Evolutionary conservation across 306 rosid genomes (phyloP), one percentile per base, ranked within the genome.

Genomic region (Acacia crassicarpa): DNA sequence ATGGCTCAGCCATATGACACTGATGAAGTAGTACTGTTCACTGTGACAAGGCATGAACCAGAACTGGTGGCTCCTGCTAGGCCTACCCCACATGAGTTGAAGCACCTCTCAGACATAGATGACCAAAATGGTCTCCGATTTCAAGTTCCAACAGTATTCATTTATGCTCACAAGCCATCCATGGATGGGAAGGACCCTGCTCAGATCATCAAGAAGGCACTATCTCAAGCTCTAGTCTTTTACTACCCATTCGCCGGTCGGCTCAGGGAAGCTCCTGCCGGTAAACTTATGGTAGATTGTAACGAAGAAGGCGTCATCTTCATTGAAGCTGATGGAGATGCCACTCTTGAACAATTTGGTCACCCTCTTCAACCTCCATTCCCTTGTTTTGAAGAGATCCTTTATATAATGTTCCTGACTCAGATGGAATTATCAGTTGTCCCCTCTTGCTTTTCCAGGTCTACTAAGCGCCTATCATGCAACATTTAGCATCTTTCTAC

Each of bases 261-360:
- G 78, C 25, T 83, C 53, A 48, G 79, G 69, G 49, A 53, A 89
- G 90, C 65, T 91, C 87, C 56, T 72, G 44, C 40, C 86, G 82
- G 1, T 73, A 84, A 54, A 88, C 85, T 58, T 8, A 22, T 22
- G 30, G 32, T 58, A 58, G 65, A 58, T 58, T 58, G 65, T 22
- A 58, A 58, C 9, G 65, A n/a, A 22, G 65, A 58, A 58, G 65
- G 65, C 0, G 65, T 58, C 30, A 58, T 58, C 6, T 58, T 58
- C 32, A 58, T 58, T 58, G 65, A 75, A 88, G 88, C 70, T 89
- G 91, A 72, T 90, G 33, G 43, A 90, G 85, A 53, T 87, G 56
- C 68, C 77, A 89, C 84, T 82, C 80, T 53, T 58, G 32, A 58
- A 22, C 65, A 58, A 10, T 58, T 58, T 3, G 14, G 65, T 22